Base-by-base conservation (phyloP, 2,329 filamentous ascomycete genomes). In the Dendryphion nanum region DNA sequence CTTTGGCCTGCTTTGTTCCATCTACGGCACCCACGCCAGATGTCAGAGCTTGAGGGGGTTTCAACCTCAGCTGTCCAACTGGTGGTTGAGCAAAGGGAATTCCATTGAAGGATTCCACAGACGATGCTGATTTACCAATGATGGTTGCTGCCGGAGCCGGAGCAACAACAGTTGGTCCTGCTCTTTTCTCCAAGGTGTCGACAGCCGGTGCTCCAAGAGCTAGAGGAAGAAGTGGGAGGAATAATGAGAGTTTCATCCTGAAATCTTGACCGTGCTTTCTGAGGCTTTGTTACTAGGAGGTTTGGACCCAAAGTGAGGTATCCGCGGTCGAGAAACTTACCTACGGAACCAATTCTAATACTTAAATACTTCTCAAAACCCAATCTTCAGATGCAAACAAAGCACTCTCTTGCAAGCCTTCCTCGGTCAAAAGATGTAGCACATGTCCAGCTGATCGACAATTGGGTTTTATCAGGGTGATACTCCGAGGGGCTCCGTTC, bases 51-150 rank as follows among this genome's bases (percentile, higher is more conserved):
- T 81, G 74, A 1, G 87, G 87, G 5, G 84, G 82, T 55, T 77
- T 82, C 21, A 93, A 75, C 13, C 87, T 81, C 17, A 88, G 69
- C 3, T 71, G 60, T 0, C 83, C 85, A 0, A 77, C 73, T 0
- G 86, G 86, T 2, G 85, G 76, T 44, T 86, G 71, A 2, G 86
- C 85, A 55, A 82, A 93, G 3, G 86, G 86, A 39, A 93, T 87
- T 16, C 82, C 85, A 38, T 77, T 80, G 68, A 87, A 90, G 18
- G 72, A 78, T 40, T 91, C 86, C 15, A 88, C 73, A 18, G 66
- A 63, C 3, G 59, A 52, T 2, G 62, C 56, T 42, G 49, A 64
- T 39, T 57, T 61, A 24, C 80, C 81, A 29, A 76, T 59, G 21
- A 86, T 66, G 4, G 76, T 83, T 24, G 78, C 81, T 44, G 48